Percentiles rank a stretch among this genome's conserved stretches.
These are phyloP conservation scores for Geotrichum restrictum DNA, from an alignment of 1,139 yeast genomes.

Conservation along the genomic window DNA sequence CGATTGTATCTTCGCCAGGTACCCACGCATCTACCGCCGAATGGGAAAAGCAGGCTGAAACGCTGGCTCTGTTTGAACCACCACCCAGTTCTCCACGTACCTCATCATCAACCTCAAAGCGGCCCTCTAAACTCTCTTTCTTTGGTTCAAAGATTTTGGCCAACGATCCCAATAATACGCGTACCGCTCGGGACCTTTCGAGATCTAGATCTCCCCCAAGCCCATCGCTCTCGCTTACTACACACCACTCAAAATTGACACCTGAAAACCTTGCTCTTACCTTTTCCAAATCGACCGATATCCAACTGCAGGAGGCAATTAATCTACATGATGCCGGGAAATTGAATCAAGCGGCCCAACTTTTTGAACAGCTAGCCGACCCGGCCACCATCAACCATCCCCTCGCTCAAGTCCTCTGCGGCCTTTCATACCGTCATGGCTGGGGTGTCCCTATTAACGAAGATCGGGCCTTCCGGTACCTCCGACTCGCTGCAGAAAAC, in stretches of 20 bases:
- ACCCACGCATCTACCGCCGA: background rate
- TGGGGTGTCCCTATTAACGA: constrained; percentile 36
- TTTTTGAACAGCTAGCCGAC: constrained; percentile 31
- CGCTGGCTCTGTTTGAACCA: constrained; percentile 10
- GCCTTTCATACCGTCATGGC: constrained; percentile 38
- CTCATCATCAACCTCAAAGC: constrained; percentile 1
- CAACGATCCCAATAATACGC: too few species aligned
- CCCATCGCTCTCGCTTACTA: too few species aligned
- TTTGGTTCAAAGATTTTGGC: background rate
- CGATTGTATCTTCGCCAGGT: background rate
- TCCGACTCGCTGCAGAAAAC: constrained; percentile 33
- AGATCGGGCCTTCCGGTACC: constrained; percentile 29
- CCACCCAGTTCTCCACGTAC: background rate
- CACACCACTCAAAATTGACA: background rate
- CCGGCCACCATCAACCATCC: constrained; percentile 31
- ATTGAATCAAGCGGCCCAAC: constrained; percentile 27
- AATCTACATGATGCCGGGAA: constrained; percentile 34
- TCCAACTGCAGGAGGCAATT: constrained; percentile 31
- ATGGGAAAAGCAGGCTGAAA: constrained; percentile 17
- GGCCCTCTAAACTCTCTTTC: background rate
- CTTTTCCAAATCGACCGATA: constrained; percentile 24
- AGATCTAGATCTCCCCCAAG: too few species aligned
- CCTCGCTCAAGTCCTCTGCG: constrained; percentile 36
- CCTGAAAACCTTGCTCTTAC: constrained; percentile 15
- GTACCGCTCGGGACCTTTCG: too few species aligned